These are phyloP conservation scores for Oidium heveae DNA, from an alignment of 2,329 filamentous ascomycete species.

Conservation along the genomic window DNA sequence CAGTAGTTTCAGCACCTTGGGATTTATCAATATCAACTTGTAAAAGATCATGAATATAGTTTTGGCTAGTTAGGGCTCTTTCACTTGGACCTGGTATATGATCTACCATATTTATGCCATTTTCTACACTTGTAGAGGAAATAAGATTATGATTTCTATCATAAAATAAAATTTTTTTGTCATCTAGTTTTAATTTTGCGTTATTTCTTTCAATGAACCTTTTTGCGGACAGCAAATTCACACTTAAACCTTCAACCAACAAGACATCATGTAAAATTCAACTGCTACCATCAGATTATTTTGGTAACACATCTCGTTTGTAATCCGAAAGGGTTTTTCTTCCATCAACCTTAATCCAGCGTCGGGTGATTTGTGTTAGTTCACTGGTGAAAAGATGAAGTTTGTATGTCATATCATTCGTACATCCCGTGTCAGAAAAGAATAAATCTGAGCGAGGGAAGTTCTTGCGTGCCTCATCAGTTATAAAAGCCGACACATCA, in stretches of 20 bases:
- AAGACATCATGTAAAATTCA: background rate
- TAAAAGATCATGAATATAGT: background rate
- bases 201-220: background rate
- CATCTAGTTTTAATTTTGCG: background rate
- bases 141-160: background rate
- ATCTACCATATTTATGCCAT: background rate
- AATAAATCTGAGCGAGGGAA: background rate
- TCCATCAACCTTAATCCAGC: background rate
- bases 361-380: background rate
- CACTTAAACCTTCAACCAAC: background rate
- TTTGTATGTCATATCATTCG: background rate
- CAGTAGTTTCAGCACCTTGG: background rate
- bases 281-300: background rate
- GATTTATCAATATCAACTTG: background rate
- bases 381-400: too few relatives aligned
- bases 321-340: background rate
- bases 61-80: background rate
- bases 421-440: background rate
- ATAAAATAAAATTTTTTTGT: background rate
- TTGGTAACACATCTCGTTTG: background rate
- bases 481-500: background rate
- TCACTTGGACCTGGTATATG: background rate
- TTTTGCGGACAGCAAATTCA: slow-evolving; percentile 1
- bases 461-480: background rate
- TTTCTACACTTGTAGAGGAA: background rate